Evolutionary conservation across 108 stramenopile genomes (phyloP), one percentile per base, ranked within the genome.

Genomic region (Craspedostauros australis): DNA sequence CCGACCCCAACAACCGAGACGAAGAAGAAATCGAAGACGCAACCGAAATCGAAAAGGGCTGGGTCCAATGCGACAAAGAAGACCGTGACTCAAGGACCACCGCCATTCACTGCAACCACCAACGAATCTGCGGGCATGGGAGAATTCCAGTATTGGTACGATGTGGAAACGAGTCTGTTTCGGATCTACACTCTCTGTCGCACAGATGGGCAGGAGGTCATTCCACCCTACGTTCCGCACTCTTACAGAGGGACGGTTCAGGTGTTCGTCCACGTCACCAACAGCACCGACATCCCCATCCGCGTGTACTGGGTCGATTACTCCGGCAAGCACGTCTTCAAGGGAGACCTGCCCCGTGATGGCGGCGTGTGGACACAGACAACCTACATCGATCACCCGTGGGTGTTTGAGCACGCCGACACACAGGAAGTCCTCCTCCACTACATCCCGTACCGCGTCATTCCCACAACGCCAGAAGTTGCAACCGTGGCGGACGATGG

Each of bases 261-360:
- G 0, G 19, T 86, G 3, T 26, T 66, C 33, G 39, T 90, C 43
- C 58, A 74, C 28, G 78, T 90, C 0, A 73, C 70, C 8, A 90
- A 90, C 39, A n/a, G 12, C 4, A 66, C 71, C 1, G 8, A 12
- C 39, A 32, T 39, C 5, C 11, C 22, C 2, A 62, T 89, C 24
- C 14, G 72, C 1, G 88, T 82, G 6, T 90, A 60, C 49, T 86
- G 88, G 88, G 57, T 86, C 34, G 76, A 86, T 52, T 86, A 75
- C 64, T 60, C 67, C 21, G 84, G 84, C 0, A 67, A 55, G 8
- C 73, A 79, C 42, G 47, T 75, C 0, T 51, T 24, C 44, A 86
- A 82, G 53, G 88, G 88, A 7, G 42, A 28, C 8, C 54, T 85
- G 3, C 8, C 19, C 19, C 37, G 42, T 7, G 15, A 54, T 32